A percentile compares a stretch with the other conserved stretches of the same genome.
phyloP scores from a whole-genome alignment of 176 grass and related monocot species.

The Tillandsia fasciculata region DNA sequence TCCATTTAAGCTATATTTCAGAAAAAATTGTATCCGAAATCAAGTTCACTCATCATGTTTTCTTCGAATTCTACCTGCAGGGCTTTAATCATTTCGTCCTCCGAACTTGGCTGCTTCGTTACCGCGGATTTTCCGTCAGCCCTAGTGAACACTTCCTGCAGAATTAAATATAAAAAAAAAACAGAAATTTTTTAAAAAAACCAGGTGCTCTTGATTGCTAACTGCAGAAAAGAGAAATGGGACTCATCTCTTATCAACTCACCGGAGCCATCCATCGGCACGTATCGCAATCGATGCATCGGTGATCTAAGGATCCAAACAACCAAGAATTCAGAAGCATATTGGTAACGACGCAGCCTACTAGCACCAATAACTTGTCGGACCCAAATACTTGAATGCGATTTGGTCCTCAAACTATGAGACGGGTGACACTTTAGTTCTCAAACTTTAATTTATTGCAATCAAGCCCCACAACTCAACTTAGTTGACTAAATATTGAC shows the following conservation, averaged over 20 bases:
- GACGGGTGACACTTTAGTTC: too few species aligned
- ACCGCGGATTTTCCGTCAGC: slow-evolving; percentile 55
- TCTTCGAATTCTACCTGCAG: slow-evolving; percentile 33
- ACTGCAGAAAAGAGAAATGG: background rate
- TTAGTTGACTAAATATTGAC: too few species aligned
- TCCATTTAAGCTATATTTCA: too few species aligned
- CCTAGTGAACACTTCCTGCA: slow-evolving; percentile 61
- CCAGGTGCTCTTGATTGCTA: background rate
- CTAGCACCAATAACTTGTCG: background rate
- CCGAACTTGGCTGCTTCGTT: slow-evolving; percentile 38
- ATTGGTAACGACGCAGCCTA: background rate
- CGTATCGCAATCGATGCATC: slow-evolving; percentile 83
- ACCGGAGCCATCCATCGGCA: slow-evolving; percentile 97
- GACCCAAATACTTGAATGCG: too few species aligned
- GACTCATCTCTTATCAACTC: background rate
- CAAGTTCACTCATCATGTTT: too few species aligned
- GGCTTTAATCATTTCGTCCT: slow-evolving; percentile 53
- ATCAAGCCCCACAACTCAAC: too few species aligned
- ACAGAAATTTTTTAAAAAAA: background rate
- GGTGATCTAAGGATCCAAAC: slow-evolving; percentile 32
- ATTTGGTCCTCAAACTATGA: background rate
- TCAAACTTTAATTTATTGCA: too few species aligned
- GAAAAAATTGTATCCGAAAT: too few species aligned
- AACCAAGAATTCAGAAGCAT: background rate
- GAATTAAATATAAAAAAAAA: background rate